These are phyloP conservation scores for Melocanna baccifera DNA, from an alignment of 176 grass and related monocot species.

Conservation along the genomic window DNA sequence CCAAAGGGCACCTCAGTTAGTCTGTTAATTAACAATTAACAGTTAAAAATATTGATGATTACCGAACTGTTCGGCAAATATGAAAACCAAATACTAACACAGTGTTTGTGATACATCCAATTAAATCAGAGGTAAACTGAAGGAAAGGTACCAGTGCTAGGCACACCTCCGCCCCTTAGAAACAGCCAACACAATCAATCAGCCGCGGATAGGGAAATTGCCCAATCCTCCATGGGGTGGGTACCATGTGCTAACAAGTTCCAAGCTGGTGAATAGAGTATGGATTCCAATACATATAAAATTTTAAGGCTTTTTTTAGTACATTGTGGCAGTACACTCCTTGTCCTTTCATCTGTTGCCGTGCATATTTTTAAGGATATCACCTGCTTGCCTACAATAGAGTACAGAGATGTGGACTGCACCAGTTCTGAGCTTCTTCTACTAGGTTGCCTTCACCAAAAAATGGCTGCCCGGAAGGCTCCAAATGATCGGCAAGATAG, in stretches of 20 bases:
- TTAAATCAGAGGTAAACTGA: no score
- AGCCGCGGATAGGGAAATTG: background rate
- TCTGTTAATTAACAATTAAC: no score
- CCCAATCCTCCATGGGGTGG: background rate
- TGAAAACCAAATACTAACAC: no score
- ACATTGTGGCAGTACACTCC: background rate
- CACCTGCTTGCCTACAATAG: background rate
- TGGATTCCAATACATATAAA: background rate
- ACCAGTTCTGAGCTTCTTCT: conserved; percentile 34
- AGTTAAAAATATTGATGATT: no score
- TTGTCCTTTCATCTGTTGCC: conserved; percentile 34
- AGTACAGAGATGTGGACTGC: conserved; percentile 7
- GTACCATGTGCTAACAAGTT: background rate
- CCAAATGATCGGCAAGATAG: conserved; percentile 2
- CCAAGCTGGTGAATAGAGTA: background rate
- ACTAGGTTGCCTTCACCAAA: conserved; percentile 25
- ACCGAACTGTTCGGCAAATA: no score
- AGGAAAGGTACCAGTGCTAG: no score
- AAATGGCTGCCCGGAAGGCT: conserved; percentile 28
- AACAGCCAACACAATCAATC: background rate
- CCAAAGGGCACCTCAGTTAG: no score
- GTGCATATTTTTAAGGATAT: conserved; percentile 15
- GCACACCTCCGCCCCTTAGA: no score
- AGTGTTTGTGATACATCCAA: no score
- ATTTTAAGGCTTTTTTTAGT: background rate